A percentile compares a stretch with the other conserved stretches of the same genome.
Evolutionary conservation across 1,284 basidiomycete genomes (phyloP).

Genomic region (Spongispora temasekensis): DNA sequence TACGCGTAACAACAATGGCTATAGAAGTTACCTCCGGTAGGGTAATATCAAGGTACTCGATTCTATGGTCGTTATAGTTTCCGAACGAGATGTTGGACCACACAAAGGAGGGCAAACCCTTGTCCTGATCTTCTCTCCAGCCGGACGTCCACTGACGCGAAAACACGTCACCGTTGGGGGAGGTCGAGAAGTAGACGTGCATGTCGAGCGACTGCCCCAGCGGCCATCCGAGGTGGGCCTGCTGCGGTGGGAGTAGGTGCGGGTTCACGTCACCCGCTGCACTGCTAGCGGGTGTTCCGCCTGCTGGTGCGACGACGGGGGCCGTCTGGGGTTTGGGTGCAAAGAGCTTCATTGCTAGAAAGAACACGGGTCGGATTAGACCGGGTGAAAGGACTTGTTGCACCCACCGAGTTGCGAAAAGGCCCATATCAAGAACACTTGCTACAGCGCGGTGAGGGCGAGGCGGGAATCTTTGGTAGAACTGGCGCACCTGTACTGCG

Average conservation of each 20-base stretch:
- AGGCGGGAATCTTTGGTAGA: background rate
- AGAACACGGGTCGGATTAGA: conserved; percentile 1
- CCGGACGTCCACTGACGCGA: conserved; percentile 49
- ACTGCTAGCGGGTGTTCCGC: conserved; percentile 32
- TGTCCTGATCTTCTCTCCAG: conserved; percentile 49
- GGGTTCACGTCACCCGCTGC: conserved; percentile 37
- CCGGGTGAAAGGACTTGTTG: background rate
- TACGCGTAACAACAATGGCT: background rate
- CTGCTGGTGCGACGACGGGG: conserved; percentile 19
- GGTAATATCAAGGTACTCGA: conserved; percentile 65
- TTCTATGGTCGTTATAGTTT: conserved; percentile 72
- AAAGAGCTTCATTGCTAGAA: conserved; percentile 49
- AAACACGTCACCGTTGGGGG: conserved; percentile 61
- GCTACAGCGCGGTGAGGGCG: conserved; percentile 40
- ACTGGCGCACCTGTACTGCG: conserved; percentile 24
- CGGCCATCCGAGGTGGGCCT: conserved; percentile 57
- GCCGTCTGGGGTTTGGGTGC: conserved; percentile 33
- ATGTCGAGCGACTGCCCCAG: conserved; percentile 63
- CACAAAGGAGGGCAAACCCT: conserved; percentile 61
- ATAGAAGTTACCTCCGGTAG: conserved; percentile 65
- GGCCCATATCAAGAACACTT: conserved; percentile 64
- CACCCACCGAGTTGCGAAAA: conserved; percentile 62
- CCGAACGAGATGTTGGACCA: conserved; percentile 88
- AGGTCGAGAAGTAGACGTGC: conserved; percentile 76
- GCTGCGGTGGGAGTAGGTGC: conserved; percentile 50